These are phyloP conservation scores for Kuraishia molischiana DNA, from an alignment of 805 yeast species.

Conservation along the genomic window DNA sequence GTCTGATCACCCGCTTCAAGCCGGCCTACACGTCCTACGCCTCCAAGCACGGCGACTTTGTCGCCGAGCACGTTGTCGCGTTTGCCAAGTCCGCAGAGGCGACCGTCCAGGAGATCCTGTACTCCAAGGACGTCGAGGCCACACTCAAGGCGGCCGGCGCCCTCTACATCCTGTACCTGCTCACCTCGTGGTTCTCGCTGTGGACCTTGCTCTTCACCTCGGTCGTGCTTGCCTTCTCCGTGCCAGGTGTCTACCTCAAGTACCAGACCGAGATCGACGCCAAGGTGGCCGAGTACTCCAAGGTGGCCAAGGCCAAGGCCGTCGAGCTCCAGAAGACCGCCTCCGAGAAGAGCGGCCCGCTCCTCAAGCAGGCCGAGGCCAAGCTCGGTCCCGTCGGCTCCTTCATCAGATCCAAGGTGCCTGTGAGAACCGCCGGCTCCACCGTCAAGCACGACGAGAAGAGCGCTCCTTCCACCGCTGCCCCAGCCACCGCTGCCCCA, in stretches of 20 bases:
- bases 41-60: slow-evolving; percentile 16
- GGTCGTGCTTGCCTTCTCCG: slow-evolving; percentile 56
- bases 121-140: slow-evolving; percentile 60
- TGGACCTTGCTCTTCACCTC: slow-evolving; percentile 53
- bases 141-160: slow-evolving; percentile 66
- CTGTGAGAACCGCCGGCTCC: slow-evolving; percentile 62
- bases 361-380: slow-evolving; percentile 42
- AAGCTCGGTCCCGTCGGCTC: slow-evolving; percentile 61
- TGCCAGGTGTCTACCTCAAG: slow-evolving; percentile 64
- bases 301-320: slow-evolving; percentile 41
- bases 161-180: slow-evolving; percentile 54
- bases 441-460: slow-evolving; percentile 45
- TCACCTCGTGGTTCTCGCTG: slow-evolving; percentile 69
- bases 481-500: slow-evolving; percentile 1
- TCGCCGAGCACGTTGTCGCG: slow-evolving; percentile 24
- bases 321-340: slow-evolving; percentile 28
- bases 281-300: slow-evolving; percentile 35
- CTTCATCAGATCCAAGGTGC: slow-evolving; percentile 46
- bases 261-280: slow-evolving; percentile 74
- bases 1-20: slow-evolving; percentile 69
- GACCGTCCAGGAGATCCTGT: slow-evolving; percentile 43
- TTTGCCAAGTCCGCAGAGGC: slow-evolving; percentile 41
- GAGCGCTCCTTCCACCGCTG: slow-evolving; percentile 4
- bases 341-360: slow-evolving; percentile 42
- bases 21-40: slow-evolving; percentile 35